Conservation (phyloP, 495 filamentous ascomycete species). For the Penicillium mononematosum region DNA sequence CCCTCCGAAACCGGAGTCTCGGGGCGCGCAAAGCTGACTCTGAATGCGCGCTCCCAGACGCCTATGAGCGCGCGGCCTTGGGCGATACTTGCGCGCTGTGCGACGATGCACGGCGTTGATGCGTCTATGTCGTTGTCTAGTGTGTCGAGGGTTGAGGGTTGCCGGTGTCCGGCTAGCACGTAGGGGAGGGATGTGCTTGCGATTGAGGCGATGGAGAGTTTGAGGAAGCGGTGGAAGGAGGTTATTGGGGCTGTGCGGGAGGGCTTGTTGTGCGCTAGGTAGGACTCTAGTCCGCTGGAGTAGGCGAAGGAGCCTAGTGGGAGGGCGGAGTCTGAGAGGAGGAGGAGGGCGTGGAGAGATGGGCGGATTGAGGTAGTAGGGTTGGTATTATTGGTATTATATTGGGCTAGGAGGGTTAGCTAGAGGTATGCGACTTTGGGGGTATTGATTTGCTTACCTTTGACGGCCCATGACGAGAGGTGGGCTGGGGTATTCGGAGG, state of each 20-base stretch:
- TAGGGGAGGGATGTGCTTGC: constrained; percentile 82
- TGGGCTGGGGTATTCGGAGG: constrained; percentile 22
- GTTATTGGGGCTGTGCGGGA: constrained; percentile 35
- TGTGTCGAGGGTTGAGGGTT: constrained; percentile 53
- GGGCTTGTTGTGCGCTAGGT: constrained; percentile 72
- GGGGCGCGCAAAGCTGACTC: constrained; percentile 29
- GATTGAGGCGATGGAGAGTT: constrained; percentile 72
- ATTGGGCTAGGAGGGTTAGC: constrained; percentile 3
- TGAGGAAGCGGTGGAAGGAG: constrained; percentile 72
- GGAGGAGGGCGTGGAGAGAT: constrained; percentile 72
- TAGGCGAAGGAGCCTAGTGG: constrained; percentile 97
- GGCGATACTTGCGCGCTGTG: constrained; percentile 74
- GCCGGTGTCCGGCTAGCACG: constrained; percentile 69
- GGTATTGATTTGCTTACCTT: constrained; percentile 1
- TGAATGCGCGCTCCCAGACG: constrained; percentile 83
- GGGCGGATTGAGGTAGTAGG: constrained; percentile 16
- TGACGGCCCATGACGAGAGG: constrained; percentile 20
- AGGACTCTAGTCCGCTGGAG: constrained; percentile 90
- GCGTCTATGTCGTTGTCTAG: constrained; percentile 89
- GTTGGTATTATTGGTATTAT: constrained; percentile 16
- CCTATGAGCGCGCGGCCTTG: constrained; percentile 83
- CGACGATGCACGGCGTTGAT: constrained; percentile 80
- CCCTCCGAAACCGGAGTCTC: constrained; percentile 1
- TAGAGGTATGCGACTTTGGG: background rate
- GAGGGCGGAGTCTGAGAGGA: constrained; percentile 93